These are phyloP conservation scores for Leccinum pellstonianum DNA, from an alignment of 768 basidiomycete genomes.

Conservation along the genomic window DNA sequence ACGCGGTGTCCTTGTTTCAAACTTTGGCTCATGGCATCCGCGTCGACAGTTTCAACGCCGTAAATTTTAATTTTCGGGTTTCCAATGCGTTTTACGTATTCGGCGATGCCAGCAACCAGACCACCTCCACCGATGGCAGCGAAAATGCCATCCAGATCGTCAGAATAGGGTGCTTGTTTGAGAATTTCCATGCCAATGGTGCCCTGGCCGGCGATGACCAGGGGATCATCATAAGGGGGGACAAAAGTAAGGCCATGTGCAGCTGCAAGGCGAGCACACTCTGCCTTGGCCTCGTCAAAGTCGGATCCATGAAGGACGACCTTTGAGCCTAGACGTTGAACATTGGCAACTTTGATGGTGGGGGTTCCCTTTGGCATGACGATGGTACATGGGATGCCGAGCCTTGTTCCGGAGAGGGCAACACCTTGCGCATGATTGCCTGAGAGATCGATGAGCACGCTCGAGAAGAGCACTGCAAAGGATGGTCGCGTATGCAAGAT, in stretches of 20 bases:
- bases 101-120: conserved; percentile 82
- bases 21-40: conserved; percentile 89
- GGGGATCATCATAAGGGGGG: conserved; percentile 95
- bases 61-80: conserved; percentile 76
- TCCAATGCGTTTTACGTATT: conserved; percentile 92
- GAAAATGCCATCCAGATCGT: conserved; percentile 81
- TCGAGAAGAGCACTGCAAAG: not conserved
- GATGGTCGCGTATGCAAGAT: conserved; percentile 23
- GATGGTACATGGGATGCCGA: conserved; percentile 95
- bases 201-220: conserved; percentile 96
- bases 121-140: conserved; percentile 94
- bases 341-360: conserved; percentile 93
- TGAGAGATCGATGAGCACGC: conserved; percentile 31
- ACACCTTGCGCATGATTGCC: conserved; percentile 99
- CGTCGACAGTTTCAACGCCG: conserved; percentile 94
- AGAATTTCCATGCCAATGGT: conserved; percentile 94
- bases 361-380: conserved; percentile 97
- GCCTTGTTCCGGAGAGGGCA: conserved; percentile 85
- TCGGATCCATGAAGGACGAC: conserved; percentile 89
- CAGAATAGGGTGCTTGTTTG: conserved; percentile 78
- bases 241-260: conserved; percentile 82
- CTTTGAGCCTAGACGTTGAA: conserved; percentile 91
- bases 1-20: conserved; percentile 79
- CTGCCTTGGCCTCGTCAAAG: conserved; percentile 94
- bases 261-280: conserved; percentile 83